These are phyloP conservation scores for Staphylotrichum longicolle DNA, from an alignment of 495 filamentous ascomycete species.

Conservation along the genomic window DNA sequence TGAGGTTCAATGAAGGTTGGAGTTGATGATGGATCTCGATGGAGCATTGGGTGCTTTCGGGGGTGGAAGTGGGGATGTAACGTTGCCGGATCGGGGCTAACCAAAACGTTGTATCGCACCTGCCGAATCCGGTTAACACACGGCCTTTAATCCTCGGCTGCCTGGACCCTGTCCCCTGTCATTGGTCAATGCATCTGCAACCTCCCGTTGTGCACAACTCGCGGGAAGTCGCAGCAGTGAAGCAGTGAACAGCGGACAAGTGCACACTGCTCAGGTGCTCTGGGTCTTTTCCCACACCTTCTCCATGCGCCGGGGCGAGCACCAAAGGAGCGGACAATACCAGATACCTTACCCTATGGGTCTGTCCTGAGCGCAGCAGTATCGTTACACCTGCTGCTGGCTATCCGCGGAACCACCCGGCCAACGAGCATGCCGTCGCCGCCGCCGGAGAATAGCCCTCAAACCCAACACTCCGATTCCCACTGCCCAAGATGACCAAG, in stretches of 20 bases:
- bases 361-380: neutral
- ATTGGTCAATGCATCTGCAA: neutral
- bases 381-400: conserved; percentile 19
- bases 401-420: neutral
- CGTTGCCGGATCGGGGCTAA: conserved; percentile 28
- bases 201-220: neutral
- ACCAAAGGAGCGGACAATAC: neutral
- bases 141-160: neutral
- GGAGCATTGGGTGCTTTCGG: neutral
- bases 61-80: conserved; percentile 24
- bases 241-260: neutral
- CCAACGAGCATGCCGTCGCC: conserved; percentile 24
- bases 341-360: too few species aligned
- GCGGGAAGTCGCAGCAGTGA: too few species aligned
- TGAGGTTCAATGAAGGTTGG: neutral
- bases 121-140: conserved; percentile 19
- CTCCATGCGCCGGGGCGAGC: neutral
- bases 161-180: neutral
- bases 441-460: conserved; percentile 24
- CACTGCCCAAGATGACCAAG: conserved; percentile 37
- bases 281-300: neutral
- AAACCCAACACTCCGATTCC: conserved; percentile 11
- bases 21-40: neutral
- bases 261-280: neutral
- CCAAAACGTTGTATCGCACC: conserved; percentile 12